Base-by-base conservation (phyloP, 192 early-diverging fungal species). In the Entomortierella parvispora region DNA sequence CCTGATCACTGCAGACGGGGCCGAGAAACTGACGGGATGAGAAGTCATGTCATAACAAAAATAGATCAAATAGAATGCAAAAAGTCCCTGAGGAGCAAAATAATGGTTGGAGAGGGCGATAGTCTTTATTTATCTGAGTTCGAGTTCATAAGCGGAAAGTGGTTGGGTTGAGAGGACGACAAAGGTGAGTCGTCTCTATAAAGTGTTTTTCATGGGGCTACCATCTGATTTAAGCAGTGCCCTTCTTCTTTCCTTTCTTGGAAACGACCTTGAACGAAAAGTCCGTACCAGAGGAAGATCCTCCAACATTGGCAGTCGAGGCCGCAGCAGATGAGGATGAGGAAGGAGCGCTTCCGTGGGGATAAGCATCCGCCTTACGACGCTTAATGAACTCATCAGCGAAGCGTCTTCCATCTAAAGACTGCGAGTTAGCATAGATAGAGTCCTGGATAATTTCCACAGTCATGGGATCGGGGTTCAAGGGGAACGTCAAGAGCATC, bases 311-410 rank as follows among this genome's bases (percentile, higher is more conserved):
- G 56, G 25, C 33, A 15, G 18, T 26, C 25, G 28, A 43, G 23
- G 51, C 45, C 51, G 50, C 34, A 20, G 34, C 25, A 18, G 51
- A 17, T 2, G 51, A 53, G 8, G 40, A 29, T 7, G 17, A 28
- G 18, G 17, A 28, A 3, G 47, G 49, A 3, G 40, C 51, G 12
- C 20, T 33, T 25, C 50, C 54, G 65, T 64, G 40, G 62, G 65
- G 56, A 68, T 80, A 58, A 29, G 79, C 64, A 71, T 93, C 92
- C 12, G 82, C 89, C 68, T 87, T 88, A 51, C 92, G 86, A 25
- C 89, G 86, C 57, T 86, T 88, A 50, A 90, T 83, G 80, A 92
- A 93, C 67, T 93, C 92, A 15, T 90, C 85, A 22, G 92, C 88
- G 82, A 93, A 93, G 8, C 85, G 86, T 42, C 89, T 86, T 40